Evolutionary conservation across 139 green algal genomes (phyloP).

Genomic region (Pseudopediastrum boryanum): DNA sequence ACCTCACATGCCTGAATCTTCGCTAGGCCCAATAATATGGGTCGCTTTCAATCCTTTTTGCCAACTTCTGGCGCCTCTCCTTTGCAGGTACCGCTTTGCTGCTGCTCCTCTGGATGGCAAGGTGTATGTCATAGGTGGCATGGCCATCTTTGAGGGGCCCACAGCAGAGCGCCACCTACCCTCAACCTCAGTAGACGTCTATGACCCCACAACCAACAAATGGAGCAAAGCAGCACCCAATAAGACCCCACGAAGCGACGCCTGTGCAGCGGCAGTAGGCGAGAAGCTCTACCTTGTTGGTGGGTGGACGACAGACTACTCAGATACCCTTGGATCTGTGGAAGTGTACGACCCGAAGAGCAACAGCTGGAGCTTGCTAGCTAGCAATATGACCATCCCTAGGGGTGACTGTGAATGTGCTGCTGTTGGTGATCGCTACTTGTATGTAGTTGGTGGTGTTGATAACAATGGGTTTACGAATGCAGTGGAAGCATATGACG

Average conservation of each 20-base stretch:
- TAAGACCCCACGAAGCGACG: conserved; percentile 42
- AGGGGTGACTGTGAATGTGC: conserved; percentile 25
- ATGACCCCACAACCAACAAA: conserved; percentile 13
- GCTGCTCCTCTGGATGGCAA: conserved; percentile 44
- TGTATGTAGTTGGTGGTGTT: neutral
- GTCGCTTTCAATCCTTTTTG: too few species aligned
- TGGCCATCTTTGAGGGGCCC: conserved; percentile 11
- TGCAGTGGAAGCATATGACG: too few species aligned
- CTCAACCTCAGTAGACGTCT: conserved; percentile 9
- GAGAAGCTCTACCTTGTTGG: conserved; percentile 42
- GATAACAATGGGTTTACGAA: too few species aligned
- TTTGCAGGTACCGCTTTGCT: conserved; percentile 40
- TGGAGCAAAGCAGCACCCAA: too few species aligned
- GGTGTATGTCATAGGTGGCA: conserved; percentile 55
- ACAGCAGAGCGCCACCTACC: neutral
- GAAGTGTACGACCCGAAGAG: conserved; percentile 52
- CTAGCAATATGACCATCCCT: conserved; percentile 15
- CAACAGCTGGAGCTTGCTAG: conserved; percentile 27
- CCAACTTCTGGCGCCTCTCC: too few species aligned
- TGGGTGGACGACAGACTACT: conserved; percentile 24
- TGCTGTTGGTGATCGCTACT: neutral
- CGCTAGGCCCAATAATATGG: too few species aligned
- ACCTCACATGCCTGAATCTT: too few species aligned
- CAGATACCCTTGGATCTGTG: conserved; percentile 25
- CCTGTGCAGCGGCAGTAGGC: conserved; percentile 45